Base-by-base conservation (phyloP, 371 early-diverging fungal genomes). In the Mucor sp. region DNA sequence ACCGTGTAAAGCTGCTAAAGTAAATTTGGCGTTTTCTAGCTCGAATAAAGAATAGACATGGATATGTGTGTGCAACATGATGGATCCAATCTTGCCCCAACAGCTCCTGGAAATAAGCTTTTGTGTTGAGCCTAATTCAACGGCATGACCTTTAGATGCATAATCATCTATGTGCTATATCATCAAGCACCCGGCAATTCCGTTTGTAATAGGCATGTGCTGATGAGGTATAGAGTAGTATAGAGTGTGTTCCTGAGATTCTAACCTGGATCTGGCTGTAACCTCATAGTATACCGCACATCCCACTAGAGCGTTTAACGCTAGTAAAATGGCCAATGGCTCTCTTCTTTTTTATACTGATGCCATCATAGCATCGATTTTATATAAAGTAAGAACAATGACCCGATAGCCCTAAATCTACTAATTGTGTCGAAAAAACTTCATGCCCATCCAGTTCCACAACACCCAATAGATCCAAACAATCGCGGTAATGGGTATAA, bases 371-470 rank as follows among this genome's bases (percentile, higher is more conserved):
- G 11, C 11, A 35, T 35, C 11, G 6, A 1, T 6, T 35, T 37
- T 37, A 37, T 37, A 37, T 35, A 35, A 6, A 35, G 32, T 35
- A 35, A 1, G 8, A 11, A 9, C 11, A 9, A 41, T 41, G n/a
- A n/a, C n/a, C n/a, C n/a, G n/a, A n/a, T 41, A 2, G 15, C n/a
- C 17, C 17, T 14, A 44, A 35, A 9, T 35, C 1, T 14, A 4
- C 50, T 78, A 92, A 65, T 93, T 94, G 66, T 96, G 96, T 25
- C 95, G 82, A 71, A 95, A 95, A 66, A 93, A 91, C 83, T 97
- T 96, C 91, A 96, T 92, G 27, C 97, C 97, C 65, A 97, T 86
- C 97, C 97, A 97, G 76, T 95, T 96, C 86, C 92, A 92, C 30
- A 95, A 76, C n/a, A 94, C 87, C 68, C 91, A 90, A 69, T 91